Base-by-base conservation (phyloP, 176 grass and related monocot genomes). In the Chloris gayana region DNA sequence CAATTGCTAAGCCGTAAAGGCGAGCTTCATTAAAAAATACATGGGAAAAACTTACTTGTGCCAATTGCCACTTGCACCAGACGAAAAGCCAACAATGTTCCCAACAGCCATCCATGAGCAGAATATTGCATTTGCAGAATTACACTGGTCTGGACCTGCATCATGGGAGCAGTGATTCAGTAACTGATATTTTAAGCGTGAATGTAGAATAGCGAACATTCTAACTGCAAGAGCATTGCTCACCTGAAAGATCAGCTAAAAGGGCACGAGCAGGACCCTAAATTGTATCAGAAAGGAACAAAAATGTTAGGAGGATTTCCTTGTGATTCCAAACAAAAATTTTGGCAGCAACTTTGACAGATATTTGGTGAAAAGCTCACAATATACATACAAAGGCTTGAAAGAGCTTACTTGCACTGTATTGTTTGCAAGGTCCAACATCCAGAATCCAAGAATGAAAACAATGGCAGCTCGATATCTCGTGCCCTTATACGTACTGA, bases 81-180 rank as follows among this genome's bases (percentile, higher is more conserved):
- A 72, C 53, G 90, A 99, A 85, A 95, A 99, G 7, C 96, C 96
- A 76, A 95, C 81, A 75, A 91, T 53, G 67, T 99, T 99, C 67
- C 96, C 96, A 65, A 99, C 83, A 78, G 90, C 96, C 96, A 99
- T 99, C 96, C 96, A 99, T 79, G 93, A 95, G 78, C 96, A 99
- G 80, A 95, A 99, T 93, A 99, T 99, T n/a, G 96, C 93, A 80
- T 99, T 99, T 67, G 96, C 93, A 53, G 92, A 99, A 84, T 89
- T 95, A 76, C 92, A 93, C 77, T 99, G 96, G 63, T 95, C 90
- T 32, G 92, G 96, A 25, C 90, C 93, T 95, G 56, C 53, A 82
- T 9, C 50, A 62, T 53, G 59, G 14, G 79, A 78, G 33, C 38
- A 49, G 9, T 45, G 11, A 73, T 73, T 82, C 1, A 56, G 25